These are phyloP conservation scores for Rosa multiflora DNA, from an alignment of 306 rosid genomes.

Conservation along the genomic window DNA sequence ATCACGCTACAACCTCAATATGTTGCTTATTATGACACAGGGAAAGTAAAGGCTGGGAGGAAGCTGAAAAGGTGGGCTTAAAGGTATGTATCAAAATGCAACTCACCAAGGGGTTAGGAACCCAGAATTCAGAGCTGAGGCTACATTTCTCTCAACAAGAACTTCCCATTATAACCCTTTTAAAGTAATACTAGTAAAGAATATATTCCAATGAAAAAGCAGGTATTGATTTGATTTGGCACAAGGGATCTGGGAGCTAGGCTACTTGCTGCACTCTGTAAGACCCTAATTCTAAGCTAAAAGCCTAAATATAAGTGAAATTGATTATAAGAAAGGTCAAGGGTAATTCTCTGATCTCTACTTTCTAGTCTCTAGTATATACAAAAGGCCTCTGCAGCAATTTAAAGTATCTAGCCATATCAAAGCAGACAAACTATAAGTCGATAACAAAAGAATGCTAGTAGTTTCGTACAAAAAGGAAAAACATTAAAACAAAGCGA, in stretches of 20 bases:
- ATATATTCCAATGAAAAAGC: neutral
- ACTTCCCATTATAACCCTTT: neutral
- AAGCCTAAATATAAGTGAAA: neutral
- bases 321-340: neutral
- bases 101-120: slow-evolving; percentile 89
- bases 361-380: neutral
- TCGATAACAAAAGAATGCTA: neutral
- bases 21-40: neutral
- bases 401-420: neutral
- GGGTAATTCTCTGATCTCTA: neutral
- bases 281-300: neutral
- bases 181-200: neutral
- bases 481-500: neutral
- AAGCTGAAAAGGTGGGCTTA: neutral
- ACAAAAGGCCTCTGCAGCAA: neutral
- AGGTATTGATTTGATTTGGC: neutral
- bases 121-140: slow-evolving; percentile 90
- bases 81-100: slow-evolving; percentile 10
- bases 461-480: neutral
- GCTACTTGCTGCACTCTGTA: neutral
- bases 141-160: slow-evolving; percentile 79
- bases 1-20: neutral
- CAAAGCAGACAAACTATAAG: neutral
- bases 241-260: neutral
- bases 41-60: neutral